A percentile compares a stretch with the other conserved stretches of the same genome.
Evolutionary conservation across 306 rosid species (phyloP).

Genomic region (Pueraria montana): DNA sequence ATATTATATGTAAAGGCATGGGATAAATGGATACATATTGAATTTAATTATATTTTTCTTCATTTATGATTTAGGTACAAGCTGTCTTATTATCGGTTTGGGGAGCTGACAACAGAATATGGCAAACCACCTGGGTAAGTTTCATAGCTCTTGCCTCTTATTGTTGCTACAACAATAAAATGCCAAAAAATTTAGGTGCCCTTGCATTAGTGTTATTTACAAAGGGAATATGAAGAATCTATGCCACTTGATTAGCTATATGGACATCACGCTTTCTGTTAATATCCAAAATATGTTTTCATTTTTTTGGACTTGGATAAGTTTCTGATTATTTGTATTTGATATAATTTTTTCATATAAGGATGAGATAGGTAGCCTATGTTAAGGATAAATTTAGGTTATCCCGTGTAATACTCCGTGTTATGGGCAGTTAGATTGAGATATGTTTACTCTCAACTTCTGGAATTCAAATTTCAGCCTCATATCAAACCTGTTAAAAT

Average conservation of each 20-base stretch:
- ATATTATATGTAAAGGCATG: not conserved
- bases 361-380: not conserved
- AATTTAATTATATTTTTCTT: conserved; percentile 29
- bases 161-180: conserved; percentile 2
- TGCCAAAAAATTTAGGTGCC: conserved; percentile 21
- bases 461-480: conserved; percentile 23
- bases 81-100: conserved; percentile 93
- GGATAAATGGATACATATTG: conserved; percentile 26
- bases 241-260: conserved; percentile 22
- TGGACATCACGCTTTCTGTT: not conserved
- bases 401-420: conserved; percentile 9
- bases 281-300: conserved; percentile 7
- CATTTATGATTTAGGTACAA: conserved; percentile 78
- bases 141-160: conserved; percentile 1
- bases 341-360: conserved; percentile 14
- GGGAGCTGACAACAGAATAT: conserved; percentile 97
- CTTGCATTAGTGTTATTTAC: not conserved
- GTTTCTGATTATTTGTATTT: not conserved
- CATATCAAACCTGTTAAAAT: not conserved
- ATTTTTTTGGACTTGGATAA: not conserved
- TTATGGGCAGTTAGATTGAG: conserved; percentile 6
- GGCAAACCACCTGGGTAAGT: conserved; percentile 98
- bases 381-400: not conserved
- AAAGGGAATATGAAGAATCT: conserved; percentile 9
- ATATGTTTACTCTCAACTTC: not conserved